A percentile compares a stretch with the other conserved stretches of the same genome.
These are phyloP conservation scores for Pezicula carpinea DNA, from an alignment of 2,329 filamentous ascomycete species.

Conservation along the genomic window DNA sequence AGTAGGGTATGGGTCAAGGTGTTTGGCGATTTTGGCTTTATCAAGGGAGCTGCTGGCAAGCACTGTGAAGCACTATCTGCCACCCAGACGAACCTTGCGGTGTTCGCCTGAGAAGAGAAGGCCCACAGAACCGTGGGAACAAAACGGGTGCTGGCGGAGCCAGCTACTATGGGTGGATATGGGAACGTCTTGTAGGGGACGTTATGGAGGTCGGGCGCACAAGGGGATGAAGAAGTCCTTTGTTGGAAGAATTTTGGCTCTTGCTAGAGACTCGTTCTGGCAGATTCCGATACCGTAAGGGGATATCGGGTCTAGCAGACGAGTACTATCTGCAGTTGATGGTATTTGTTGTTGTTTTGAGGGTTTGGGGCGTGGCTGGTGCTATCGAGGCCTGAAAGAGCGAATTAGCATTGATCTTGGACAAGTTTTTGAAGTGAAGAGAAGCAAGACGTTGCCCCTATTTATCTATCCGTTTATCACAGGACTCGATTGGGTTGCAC, in stretches of 20 bases:
- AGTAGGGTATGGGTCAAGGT: conserved; percentile 13
- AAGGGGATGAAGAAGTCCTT: conserved; percentile 79
- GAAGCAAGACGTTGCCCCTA: too few relatives aligned
- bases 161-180: conserved; percentile 59
- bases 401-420: conserved; percentile 6
- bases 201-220: conserved; percentile 89
- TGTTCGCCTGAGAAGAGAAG: conserved; percentile 94
- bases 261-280: conserved; percentile 55
- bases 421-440: too few relatives aligned
- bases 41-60: conserved; percentile 24
- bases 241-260: conserved; percentile 83
- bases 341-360: conserved; percentile 17
- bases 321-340: conserved; percentile 55
- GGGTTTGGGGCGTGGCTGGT: conserved; percentile 41
- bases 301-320: conserved; percentile 85
- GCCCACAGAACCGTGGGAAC: conserved; percentile 72
- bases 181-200: conserved; percentile 65
- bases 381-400: conserved; percentile 53
- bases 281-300: conserved; percentile 77
- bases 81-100: conserved; percentile 94
- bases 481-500: too few relatives aligned
- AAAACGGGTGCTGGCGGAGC: conserved; percentile 75
- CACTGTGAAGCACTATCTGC: conserved; percentile 94
- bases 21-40: conserved; percentile 14
- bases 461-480: too few relatives aligned